phyloP scores from a whole-genome alignment of 257 asterid genomes.

The Scutellaria minor region DNA sequence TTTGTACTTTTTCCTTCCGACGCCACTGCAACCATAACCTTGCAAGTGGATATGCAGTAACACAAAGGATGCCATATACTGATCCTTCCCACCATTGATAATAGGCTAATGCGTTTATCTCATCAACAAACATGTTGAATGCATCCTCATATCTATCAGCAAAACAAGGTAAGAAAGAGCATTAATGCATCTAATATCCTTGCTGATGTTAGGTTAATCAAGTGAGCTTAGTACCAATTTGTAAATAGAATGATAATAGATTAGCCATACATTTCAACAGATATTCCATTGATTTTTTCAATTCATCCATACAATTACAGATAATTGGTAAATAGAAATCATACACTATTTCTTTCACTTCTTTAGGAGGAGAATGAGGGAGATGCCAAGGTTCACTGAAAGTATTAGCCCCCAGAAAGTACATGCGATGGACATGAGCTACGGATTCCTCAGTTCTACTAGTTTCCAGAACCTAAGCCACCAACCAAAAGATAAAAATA shows the following conservation, averaged over 20 bases:
- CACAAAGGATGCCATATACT: conserved; percentile 63
- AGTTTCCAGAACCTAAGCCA: conserved; percentile 79
- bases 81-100: conserved; percentile 99
- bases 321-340: conserved; percentile 36
- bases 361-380: conserved; percentile 88
- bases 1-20: conserved; percentile 76
- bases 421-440: conserved; percentile 88
- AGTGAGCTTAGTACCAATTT: conserved; percentile 10
- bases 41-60: conserved; percentile 77
- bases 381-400: conserved; percentile 91
- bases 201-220: conserved; percentile 19
- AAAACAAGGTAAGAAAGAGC: conserved; percentile 29
- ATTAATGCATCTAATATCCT: conserved; percentile 16
- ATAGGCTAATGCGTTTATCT: conserved; percentile 76
- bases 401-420: conserved; percentile 80
- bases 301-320: conserved; percentile 17
- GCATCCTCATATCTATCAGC: conserved; percentile 85
- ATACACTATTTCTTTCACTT: conserved; percentile 84
- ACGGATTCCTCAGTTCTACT: conserved; percentile 81
- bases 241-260: background rate
- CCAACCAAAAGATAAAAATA: no score
- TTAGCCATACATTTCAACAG: conserved; percentile 11
- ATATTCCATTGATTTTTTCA: conserved; percentile 3
- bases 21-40: conserved; percentile 92
- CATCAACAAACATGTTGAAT: conserved; percentile 84